Evolutionary conservation across 352 stramenopile genomes (phyloP), one percentile per base, ranked within the genome.

Genomic region (Globisporangium spinosum): DNA sequence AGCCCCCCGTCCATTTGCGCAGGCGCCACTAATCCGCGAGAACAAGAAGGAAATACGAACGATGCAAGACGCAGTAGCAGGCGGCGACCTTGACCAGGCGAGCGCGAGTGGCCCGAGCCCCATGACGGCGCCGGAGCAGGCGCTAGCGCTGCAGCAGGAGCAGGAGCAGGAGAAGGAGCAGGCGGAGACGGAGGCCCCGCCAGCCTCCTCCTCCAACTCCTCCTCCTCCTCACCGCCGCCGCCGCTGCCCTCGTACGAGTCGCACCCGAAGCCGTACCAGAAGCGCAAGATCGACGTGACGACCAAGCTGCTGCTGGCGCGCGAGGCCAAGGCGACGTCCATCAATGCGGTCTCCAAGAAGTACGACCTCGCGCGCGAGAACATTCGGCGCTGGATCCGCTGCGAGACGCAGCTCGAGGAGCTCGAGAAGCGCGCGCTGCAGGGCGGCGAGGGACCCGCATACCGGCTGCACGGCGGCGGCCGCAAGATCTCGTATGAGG

Each of bases 381-480:
- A 68, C 62, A 27, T 68, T 22, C 62, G 53, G 10, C 62, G 55
- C 51, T 68, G 62, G 62, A 68, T 68, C 51, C 51, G 53, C 62
- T 62, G 47, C 25, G 55, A 62, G 34, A 40, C 32, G 9, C 53
- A 68, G 35, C 55, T 68, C 15, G 53, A 35, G 62, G 34, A 35
- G 2, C 62, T 35, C 22, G 34, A 62, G 38, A 54, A 62, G 51
- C 40, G 58, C 23, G 27, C 17, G 13, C 12, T 20, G 25, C 59
- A 38, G 6, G 38, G 22, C 17, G n/a, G 25, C 25, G 35, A 27
- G n/a, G 43, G 35, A 3, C n/a, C 45, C 10, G 51, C 43, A 22
- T 68, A 62, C 40, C 62, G 62, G 9, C 53, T 68, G 34, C 62
- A 61, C 1, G 62, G 62, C 25, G 62, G 51, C 3, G 62, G 35